Conservation (phyloP, 164 flowering plant species). For the Vitis rotundifolia region DNA sequence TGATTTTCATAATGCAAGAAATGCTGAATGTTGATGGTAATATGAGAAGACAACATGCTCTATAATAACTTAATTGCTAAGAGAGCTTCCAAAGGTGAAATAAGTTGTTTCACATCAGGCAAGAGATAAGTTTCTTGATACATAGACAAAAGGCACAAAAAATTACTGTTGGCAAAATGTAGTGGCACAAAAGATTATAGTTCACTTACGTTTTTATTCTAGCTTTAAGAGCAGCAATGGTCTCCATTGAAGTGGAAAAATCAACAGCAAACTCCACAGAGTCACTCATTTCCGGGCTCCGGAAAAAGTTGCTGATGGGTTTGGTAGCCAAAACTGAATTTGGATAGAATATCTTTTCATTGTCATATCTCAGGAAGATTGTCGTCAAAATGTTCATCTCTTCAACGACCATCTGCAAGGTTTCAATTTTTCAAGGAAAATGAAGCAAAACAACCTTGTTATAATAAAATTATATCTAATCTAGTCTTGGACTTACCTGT, state of each 20-base stretch:
- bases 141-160: too few relatives aligned
- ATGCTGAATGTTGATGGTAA: too few relatives aligned
- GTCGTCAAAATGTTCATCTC: constrained; percentile 89
- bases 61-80: too few relatives aligned
- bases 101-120: too few relatives aligned
- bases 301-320: constrained; percentile 80
- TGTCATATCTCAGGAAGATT: constrained; percentile 75
- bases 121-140: too few relatives aligned
- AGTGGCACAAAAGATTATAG: background rate
- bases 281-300: constrained; percentile 88
- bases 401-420: constrained; percentile 80
- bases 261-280: constrained; percentile 70
- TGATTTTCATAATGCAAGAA: too few relatives aligned
- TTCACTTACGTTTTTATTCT: constrained; percentile 59
- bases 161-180: background rate
- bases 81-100: too few relatives aligned
- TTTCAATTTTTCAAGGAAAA: constrained; percentile 8
- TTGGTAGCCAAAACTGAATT: constrained; percentile 68
- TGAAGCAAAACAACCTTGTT: background rate
- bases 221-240: constrained; percentile 55
- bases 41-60: too few relatives aligned
- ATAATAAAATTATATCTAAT: background rate
- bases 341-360: constrained; percentile 82
- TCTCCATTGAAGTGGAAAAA: constrained; percentile 66
- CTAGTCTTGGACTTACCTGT: constrained; percentile 49